phyloP scores from a whole-genome alignment of 2,329 filamentous ascomycete genomes.

The Sphaceloma murrayae region DNA sequence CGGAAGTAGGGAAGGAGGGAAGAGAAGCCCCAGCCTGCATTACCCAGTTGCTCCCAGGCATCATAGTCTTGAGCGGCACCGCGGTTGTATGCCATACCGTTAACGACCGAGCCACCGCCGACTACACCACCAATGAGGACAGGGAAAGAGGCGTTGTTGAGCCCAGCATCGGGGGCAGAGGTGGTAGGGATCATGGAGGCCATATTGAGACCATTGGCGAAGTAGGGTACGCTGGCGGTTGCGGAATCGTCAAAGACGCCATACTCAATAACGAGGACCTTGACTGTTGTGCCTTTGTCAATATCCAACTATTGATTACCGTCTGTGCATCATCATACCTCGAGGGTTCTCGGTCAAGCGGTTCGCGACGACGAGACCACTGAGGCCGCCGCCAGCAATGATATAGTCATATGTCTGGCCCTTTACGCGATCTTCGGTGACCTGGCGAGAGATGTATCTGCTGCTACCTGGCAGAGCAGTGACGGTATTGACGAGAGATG shows the following conservation, averaged over 20 bases:
- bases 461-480: constrained; percentile 6
- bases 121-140: constrained; percentile 16
- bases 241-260: constrained; percentile 13
- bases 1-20: constrained; percentile 23
- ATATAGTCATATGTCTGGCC: constrained; percentile 16
- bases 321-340: neutral
- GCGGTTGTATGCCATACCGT: constrained; percentile 17
- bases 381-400: constrained; percentile 20
- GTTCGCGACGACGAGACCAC: constrained; percentile 17
- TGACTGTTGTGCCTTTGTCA: constrained; percentile 15
- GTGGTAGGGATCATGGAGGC: constrained; percentile 13
- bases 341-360: constrained; percentile 14
- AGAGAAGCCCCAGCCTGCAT: neutral
- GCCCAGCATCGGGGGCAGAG: constrained; percentile 7
- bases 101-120: constrained; percentile 16
- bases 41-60: constrained; percentile 10
- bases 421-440: neutral
- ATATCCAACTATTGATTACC: neutral
- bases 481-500: constrained; percentile 14
- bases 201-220: constrained; percentile 14
- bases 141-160: constrained; percentile 18
- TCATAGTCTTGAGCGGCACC: constrained; percentile 22
- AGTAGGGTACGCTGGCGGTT: constrained; percentile 11
- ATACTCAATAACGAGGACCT: constrained; percentile 19
- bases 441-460: constrained; percentile 8